Conservation (phyloP, 345 rosid genomes). For the Salix caprea region DNA sequence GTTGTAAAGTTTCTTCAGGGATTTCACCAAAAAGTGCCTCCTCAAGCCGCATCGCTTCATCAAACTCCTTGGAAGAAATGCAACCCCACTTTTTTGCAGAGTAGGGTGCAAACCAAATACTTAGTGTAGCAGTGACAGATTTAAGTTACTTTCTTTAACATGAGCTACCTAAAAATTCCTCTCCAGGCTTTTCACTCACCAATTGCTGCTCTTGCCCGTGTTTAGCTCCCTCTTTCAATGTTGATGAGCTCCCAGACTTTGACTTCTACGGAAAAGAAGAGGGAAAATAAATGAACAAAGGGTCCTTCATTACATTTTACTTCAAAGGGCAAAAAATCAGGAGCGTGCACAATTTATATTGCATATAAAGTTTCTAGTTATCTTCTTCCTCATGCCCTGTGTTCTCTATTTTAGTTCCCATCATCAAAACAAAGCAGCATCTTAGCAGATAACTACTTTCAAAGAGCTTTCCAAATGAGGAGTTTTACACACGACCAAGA, state of each 20-base stretch:
- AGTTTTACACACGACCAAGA: not conserved
- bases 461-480: not conserved
- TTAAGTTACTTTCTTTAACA: slow-evolving; percentile 3
- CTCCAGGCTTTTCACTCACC: slow-evolving; percentile 19
- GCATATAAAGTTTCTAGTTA: not conserved
- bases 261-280: not conserved
- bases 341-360: not conserved
- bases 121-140: not conserved
- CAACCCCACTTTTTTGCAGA: slow-evolving; percentile 51
- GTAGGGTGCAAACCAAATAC: not conserved
- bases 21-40: slow-evolving; percentile 47
- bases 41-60: slow-evolving; percentile 63
- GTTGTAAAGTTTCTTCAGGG: slow-evolving; percentile 28
- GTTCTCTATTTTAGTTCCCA: not conserved
- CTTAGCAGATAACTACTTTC: not conserved
- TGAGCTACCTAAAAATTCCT: not conserved
- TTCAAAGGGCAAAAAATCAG: not conserved
- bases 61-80: slow-evolving; percentile 60
- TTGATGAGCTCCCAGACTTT: slow-evolving; percentile 49
- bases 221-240: slow-evolving; percentile 23
- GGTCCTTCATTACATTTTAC: no score
- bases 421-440: not conserved
- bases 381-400: not conserved
- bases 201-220: slow-evolving; percentile 25
- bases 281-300: not conserved